Conservation (phyloP, 345 rosid genomes). For the Zanthoxylum bungeanum region DNA sequence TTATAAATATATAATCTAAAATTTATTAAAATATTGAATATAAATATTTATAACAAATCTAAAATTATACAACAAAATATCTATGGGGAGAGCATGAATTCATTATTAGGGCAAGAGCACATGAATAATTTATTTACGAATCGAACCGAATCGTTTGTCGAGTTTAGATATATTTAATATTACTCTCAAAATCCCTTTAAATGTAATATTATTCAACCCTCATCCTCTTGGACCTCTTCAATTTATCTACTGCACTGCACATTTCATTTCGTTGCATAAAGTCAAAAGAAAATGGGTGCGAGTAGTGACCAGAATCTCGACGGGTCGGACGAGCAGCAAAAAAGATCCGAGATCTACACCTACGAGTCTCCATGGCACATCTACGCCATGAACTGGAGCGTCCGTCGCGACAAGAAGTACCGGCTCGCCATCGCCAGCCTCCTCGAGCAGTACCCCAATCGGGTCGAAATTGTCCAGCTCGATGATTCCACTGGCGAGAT, state of each 20-base stretch:
- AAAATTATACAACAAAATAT: no score
- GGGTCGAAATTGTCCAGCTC: constrained; percentile 92
- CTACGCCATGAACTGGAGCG: constrained; percentile 99
- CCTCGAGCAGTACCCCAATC: constrained; percentile 72
- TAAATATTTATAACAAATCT: no score
- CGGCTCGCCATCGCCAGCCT: constrained; percentile 92
- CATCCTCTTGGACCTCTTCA: no score
- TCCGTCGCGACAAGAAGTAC: constrained; percentile 95
- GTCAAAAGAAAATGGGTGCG: constrained; percentile 45
- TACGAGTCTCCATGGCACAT: constrained; percentile 98
- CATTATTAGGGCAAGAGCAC: no score
- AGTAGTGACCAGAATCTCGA: constrained; percentile 78
- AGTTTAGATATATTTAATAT: no score
- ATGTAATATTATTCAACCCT: no score
- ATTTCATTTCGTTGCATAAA: neutral
- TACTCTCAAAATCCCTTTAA: no score
- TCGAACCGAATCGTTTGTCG: no score
- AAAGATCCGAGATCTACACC: constrained; percentile 92
- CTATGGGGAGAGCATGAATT: no score
- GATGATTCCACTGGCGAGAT: constrained; percentile 96
- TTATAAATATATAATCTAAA: no score
- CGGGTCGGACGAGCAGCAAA: constrained; percentile 91
- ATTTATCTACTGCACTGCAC: neutral
- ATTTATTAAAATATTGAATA: no score
- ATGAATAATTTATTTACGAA: no score